These are phyloP conservation scores for Globisporangium cylindrosporum DNA, from an alignment of 352 stramenopile species.

Conservation along the genomic window DNA sequence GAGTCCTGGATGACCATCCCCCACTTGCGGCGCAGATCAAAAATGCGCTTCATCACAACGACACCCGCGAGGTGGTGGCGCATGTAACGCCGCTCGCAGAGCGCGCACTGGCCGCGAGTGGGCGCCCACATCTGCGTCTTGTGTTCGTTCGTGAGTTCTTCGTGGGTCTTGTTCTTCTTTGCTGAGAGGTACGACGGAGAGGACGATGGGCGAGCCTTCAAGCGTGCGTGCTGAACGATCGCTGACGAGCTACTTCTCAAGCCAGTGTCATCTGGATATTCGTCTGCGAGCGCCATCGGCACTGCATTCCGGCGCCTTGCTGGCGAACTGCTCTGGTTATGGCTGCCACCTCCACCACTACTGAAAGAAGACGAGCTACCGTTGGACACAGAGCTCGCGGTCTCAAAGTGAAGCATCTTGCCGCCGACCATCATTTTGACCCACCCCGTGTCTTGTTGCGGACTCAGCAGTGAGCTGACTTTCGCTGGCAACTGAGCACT, in stretches of 20 bases:
- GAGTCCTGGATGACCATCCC: slow-evolving; percentile 41
- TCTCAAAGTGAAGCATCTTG: slow-evolving; percentile 45
- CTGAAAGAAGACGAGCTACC: not conserved
- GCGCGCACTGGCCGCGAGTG: slow-evolving; percentile 29
- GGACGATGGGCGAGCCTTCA: slow-evolving; percentile 14
- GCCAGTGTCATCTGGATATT: not conserved
- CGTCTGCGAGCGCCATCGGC: slow-evolving; percentile 14
- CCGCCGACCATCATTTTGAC: slow-evolving; percentile 36
- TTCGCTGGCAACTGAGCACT: slow-evolving; percentile 22
- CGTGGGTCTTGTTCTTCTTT: not conserved
- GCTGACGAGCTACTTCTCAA: not conserved
- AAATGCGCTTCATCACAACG: slow-evolving; percentile 53
- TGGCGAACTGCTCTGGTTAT: not conserved
- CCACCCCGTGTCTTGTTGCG: slow-evolving; percentile 23
- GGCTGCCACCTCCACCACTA: not conserved
- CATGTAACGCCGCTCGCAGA: slow-evolving; percentile 50
- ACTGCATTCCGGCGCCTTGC: slow-evolving; percentile 19
- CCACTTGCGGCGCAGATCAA: slow-evolving; percentile 43
- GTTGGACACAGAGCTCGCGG: slow-evolving; percentile 3
- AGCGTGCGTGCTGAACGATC: not conserved
- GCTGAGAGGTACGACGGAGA: slow-evolving; percentile 5
- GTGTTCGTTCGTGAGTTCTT: not conserved
- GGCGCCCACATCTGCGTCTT: slow-evolving; percentile 23
- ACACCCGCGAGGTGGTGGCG: slow-evolving; percentile 34
- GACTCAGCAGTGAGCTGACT: not conserved